Evolutionary conservation across 2,329 filamentous ascomycete genomes (phyloP).

Genomic region (Davidsoniella neocaledoniae): DNA sequence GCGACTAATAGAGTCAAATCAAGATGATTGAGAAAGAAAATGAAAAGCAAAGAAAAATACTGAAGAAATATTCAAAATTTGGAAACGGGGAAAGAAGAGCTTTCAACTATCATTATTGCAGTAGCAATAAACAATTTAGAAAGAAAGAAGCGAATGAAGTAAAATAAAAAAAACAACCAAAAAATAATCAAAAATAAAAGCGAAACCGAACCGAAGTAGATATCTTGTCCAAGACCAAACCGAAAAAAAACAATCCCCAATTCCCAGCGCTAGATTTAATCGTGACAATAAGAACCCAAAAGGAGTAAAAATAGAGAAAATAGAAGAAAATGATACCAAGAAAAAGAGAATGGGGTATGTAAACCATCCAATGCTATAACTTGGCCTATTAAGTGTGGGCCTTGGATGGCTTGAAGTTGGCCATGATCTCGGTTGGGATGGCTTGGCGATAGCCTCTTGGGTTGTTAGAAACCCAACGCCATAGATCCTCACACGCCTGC

Average conservation of each 20-base stretch:
- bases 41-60: too few relatives aligned
- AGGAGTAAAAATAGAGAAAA: background rate
- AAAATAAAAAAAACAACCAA: background rate
- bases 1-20: too few relatives aligned
- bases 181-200: background rate
- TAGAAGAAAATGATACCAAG: background rate
- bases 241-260: background rate
- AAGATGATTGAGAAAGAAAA: too few relatives aligned
- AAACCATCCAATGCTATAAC: background rate
- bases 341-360: background rate
- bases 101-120: too few relatives aligned
- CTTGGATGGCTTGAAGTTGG: constrained; percentile 39
- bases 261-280: background rate
- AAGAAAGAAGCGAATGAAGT: background rate
- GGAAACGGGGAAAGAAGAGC: too few relatives aligned
- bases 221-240: background rate
- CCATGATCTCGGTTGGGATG: constrained; percentile 68
- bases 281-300: background rate
- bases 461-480: constrained; percentile 96
- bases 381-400: background rate
- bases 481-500: constrained; percentile 83
- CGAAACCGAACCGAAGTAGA: background rate
- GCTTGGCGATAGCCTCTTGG: constrained; percentile 86
- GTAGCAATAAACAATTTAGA: too few relatives aligned
- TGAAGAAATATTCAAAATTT: too few relatives aligned